These are phyloP conservation scores for Canavalia gladiata DNA, from an alignment of 306 rosid genomes.

Conservation along the genomic window DNA sequence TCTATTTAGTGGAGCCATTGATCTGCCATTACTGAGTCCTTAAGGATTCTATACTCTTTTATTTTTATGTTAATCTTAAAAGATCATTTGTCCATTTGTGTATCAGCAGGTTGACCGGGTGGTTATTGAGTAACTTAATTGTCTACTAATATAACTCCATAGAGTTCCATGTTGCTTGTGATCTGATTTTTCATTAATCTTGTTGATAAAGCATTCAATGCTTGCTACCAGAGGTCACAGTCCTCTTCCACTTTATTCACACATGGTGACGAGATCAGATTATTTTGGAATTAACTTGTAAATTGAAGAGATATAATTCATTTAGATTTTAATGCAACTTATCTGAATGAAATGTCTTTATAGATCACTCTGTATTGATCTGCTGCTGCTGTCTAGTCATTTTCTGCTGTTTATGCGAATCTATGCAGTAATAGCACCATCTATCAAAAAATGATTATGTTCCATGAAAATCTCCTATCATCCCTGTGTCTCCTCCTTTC, in stretches of 20 bases:
- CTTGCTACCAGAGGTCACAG: not conserved
- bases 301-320: not conserved
- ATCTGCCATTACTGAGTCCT: conserved; percentile 44
- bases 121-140: conserved; percentile 7
- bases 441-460: not conserved
- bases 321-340: conserved; percentile 23
- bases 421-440: not conserved
- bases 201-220: not conserved
- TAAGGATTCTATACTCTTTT: not conserved
- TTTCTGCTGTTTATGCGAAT: conserved; percentile 14
- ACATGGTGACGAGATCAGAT: not conserved
- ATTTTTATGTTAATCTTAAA: conserved; percentile 33
- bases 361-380: conserved; percentile 15
- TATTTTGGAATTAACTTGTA: conserved; percentile 23
- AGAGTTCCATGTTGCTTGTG: conserved; percentile 6
- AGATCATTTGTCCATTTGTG: conserved; percentile 35
- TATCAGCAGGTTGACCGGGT: not conserved
- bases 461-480: not conserved
- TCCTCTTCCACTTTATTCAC: not conserved
- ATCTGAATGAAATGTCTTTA: conserved; percentile 20
- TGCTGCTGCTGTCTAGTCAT: not conserved
- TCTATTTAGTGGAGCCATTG: conserved; percentile 47
- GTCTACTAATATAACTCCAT: not conserved
- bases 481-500: conserved; percentile 41
- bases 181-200: not conserved